These are phyloP conservation scores for Kazachstania bromeliacearum DNA, from an alignment of 805 yeast genomes.

Conservation along the genomic window DNA sequence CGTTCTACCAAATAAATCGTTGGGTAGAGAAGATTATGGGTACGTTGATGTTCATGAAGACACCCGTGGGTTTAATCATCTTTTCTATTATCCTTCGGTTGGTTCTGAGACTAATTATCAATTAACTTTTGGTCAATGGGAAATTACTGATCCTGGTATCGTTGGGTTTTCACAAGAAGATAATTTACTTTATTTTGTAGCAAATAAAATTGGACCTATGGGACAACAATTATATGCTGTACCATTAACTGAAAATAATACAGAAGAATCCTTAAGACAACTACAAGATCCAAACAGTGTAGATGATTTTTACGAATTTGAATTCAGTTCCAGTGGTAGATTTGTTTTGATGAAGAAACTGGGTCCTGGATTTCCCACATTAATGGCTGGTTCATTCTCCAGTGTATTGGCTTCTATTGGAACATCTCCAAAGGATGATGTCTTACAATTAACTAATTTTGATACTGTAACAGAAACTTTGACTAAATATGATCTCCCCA, in stretches of 20 bases:
- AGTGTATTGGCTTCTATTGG: conserved; percentile 10
- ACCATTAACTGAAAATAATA: conserved; percentile 24
- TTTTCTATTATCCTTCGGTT: conserved; percentile 48
- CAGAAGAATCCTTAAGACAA: conserved; percentile 6
- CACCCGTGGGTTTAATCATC: conserved; percentile 47
- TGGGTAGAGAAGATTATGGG: conserved; percentile 35
- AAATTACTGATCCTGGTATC: conserved; percentile 38
- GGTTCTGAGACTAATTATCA: conserved; percentile 33
- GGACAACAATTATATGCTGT: conserved; percentile 53
- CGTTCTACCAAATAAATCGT: conserved; percentile 30
- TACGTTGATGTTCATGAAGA: conserved; percentile 54
- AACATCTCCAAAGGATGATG: conserved; percentile 8
- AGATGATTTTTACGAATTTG: conserved; percentile 34
- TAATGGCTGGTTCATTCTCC: conserved; percentile 19
- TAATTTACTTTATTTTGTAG: conserved; percentile 43
- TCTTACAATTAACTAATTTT: conserved; percentile 12
- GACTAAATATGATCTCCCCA: conserved; percentile 40
- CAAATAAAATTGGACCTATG: conserved; percentile 38
- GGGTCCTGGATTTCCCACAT: conserved; percentile 21
- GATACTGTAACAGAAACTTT: conserved; percentile 12
- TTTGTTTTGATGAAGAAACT: conserved; percentile 26
- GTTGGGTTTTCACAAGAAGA: conserved; percentile 39
- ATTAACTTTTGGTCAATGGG: conserved; percentile 42
- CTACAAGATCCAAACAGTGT: conserved; percentile 16
- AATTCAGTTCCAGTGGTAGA: conserved; percentile 48